phyloP scores from a whole-genome alignment of 2,329 filamentous ascomycete genomes.

The Hymenoscyphus scutula region DNA sequence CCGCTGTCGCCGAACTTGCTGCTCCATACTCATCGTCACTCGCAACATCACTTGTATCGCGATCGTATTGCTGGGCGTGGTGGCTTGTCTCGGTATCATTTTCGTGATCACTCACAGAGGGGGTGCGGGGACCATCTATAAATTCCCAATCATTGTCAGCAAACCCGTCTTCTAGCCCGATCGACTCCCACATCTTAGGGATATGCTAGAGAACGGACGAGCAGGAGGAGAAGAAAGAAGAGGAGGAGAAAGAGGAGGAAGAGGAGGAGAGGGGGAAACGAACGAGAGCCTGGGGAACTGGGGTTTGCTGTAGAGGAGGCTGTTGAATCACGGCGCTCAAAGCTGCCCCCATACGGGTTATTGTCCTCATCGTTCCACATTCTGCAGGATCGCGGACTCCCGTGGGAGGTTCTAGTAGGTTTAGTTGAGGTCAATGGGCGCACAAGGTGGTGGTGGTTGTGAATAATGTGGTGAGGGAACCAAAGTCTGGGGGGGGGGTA shows the following conservation, averaged over 20 bases:
- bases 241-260: slow-evolving; percentile 27
- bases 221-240: slow-evolving; percentile 10
- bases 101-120: slow-evolving; percentile 59
- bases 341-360: slow-evolving; percentile 90
- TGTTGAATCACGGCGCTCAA: slow-evolving; percentile 81
- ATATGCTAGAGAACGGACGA: neutral
- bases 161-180: slow-evolving; percentile 39
- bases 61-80: slow-evolving; percentile 24
- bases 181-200: slow-evolving; percentile 40
- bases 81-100: slow-evolving; percentile 23
- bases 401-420: slow-evolving; percentile 22
- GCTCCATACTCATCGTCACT: slow-evolving; percentile 48
- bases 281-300: slow-evolving; percentile 57
- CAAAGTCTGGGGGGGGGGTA: neutral
- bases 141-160: slow-evolving; percentile 46
- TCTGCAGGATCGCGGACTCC: slow-evolving; percentile 50
- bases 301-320: slow-evolving; percentile 66
- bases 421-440: slow-evolving; percentile 18
- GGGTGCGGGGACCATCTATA: slow-evolving; percentile 46
- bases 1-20: slow-evolving; percentile 39
- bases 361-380: slow-evolving; percentile 99
- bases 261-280: slow-evolving; percentile 38
- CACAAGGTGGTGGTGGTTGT: slow-evolving; percentile 14
- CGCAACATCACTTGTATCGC: slow-evolving; percentile 43
- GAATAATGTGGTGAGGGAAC: slow-evolving; percentile 7